Evolutionary conservation across 1,284 basidiomycete genomes (phyloP), one percentile per base, ranked within the genome.

Genomic region (Cryptococcus sp.): DNA sequence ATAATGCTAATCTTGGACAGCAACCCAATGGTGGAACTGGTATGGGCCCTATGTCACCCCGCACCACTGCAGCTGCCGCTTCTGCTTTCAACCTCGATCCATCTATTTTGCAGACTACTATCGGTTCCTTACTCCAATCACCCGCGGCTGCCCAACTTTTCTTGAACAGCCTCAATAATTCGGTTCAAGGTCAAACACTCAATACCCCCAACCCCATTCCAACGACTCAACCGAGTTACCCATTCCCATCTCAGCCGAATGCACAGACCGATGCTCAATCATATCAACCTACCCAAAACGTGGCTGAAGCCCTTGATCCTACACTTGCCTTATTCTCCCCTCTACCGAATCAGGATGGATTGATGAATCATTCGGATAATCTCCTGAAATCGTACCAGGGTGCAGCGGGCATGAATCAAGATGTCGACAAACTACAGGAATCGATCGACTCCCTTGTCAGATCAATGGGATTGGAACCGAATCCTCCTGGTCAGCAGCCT

Each of bases 371-470:
- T 39, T 55, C 58, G n/a, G 57, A 64, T 39, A 55, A 62, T 43
- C 66, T 85, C 14, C 77, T 84, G 42, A 81, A 81, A 57, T 76
- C 80, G 2, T 87, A 86, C 76, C 79, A 79, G 43, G 79, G 80
- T 46, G 78, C 87, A 0, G 67, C 80, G 23, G 85, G 84, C 53
- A 85, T 91, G 45, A 82, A 84, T 49, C 78, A 79, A 43, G 86
- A 89, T 52, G 85, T 91, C 24, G 83, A 86, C 55, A 80, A 82
- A 41, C 75, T 91, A 49, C 83, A 87, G 61, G 78, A 77, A 34
- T 84, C 82, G 57, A 85, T 92, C 56, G 82, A 88, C 54, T 81
- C 81, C 11, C 78, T 91, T 36, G 85, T 91, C 43, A 79, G 84
- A 62, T 81, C 80, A 49, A 79, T 87, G 52, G 86, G 86, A 1